Conservation (phyloP, 2,329 filamentous ascomycete species). For the Fusarium penzigii region DNA sequence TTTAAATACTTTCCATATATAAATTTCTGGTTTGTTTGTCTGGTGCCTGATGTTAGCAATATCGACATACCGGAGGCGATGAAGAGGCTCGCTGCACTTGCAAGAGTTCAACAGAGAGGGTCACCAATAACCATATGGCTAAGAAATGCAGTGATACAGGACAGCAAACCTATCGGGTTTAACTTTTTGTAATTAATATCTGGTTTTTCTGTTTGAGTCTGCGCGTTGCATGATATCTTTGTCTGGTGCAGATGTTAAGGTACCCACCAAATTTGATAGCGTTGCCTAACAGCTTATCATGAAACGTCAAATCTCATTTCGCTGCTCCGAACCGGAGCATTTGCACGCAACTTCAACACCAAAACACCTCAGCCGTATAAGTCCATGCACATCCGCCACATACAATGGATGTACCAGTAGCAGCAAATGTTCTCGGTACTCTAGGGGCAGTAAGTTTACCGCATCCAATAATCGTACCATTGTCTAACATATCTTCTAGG, state of each 20-base stretch:
- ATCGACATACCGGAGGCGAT: too few relatives aligned
- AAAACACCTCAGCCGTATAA: neutral
- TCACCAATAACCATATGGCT: too few relatives aligned
- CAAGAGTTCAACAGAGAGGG: too few relatives aligned
- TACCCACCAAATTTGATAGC: neutral
- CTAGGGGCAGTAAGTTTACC: constrained; percentile 51
- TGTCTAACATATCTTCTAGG: constrained; percentile 12
- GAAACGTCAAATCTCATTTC: constrained; percentile 1
- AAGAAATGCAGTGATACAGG: too few relatives aligned
- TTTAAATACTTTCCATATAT: too few relatives aligned
- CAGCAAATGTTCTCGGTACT: constrained; percentile 60
- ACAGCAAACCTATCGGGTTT: too few relatives aligned
- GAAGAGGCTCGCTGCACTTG: too few relatives aligned
- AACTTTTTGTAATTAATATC: too few relatives aligned
- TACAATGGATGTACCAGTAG: constrained; percentile 54
- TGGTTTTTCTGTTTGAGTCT: too few relatives aligned
- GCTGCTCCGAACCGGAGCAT: constrained; percentile 1
- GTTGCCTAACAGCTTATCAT: constrained; percentile 8
- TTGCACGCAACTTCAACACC: neutral
- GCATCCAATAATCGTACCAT: neutral
- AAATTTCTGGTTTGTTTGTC: too few relatives aligned
- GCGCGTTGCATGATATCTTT: too few relatives aligned
- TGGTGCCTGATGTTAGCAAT: too few relatives aligned
- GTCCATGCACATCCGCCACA: neutral
- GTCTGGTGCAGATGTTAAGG: constrained; percentile 7